Base-by-base conservation (phyloP, 2,329 filamentous ascomycete species). In the Trichoderma aggressivum region DNA sequence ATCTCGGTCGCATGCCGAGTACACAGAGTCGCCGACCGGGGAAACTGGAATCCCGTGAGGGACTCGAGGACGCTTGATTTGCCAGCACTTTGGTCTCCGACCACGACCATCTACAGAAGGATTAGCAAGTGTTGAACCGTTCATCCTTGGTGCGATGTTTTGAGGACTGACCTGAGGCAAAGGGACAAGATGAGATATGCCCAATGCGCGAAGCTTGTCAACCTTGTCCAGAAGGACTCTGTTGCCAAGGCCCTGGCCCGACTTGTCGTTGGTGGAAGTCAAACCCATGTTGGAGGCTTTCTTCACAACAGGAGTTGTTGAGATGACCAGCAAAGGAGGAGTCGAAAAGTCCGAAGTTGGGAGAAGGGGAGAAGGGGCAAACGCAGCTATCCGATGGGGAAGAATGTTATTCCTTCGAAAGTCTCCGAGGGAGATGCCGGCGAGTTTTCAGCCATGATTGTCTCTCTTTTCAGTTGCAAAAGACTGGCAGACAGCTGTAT, bases 41-140 rank as follows among this genome's bases (percentile, higher is more conserved):
- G 85, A 50, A 87, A 86, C 0, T 81, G 80, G 39, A 87, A 84
- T 0, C 83, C 83, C 0, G 85, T 87, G 36, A 87, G 72, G 21
- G 82, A 94, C 78, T 96, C 92, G 34, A 96, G 83, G 21, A 96
- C 91, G 1, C 92, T 95, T 79, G 91, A 94, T 84, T 97, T 97
- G 76, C 93, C 93, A 56, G 92, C 94, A 0, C 92, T 94, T 78
- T 96, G 93, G 75, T 93, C 94, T 72, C 93, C 93, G 11, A 95
- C 92, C 8, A 94, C 93, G 43, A 92, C 91, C 75, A 96, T 92
- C 71, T 72, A 14, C 10, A 50, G 32, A n/a, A 1, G 1, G 8
- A n/a, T 55, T 7, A 28, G 36, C 6, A 14, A 61, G 24, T 39
- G 7, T 1, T 28, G 14, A 43, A 58, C 7, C n/a, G 0, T 0